Evolutionary conservation across 331 rosid species (phyloP).

Genomic region (Phaseolus coccineus): DNA sequence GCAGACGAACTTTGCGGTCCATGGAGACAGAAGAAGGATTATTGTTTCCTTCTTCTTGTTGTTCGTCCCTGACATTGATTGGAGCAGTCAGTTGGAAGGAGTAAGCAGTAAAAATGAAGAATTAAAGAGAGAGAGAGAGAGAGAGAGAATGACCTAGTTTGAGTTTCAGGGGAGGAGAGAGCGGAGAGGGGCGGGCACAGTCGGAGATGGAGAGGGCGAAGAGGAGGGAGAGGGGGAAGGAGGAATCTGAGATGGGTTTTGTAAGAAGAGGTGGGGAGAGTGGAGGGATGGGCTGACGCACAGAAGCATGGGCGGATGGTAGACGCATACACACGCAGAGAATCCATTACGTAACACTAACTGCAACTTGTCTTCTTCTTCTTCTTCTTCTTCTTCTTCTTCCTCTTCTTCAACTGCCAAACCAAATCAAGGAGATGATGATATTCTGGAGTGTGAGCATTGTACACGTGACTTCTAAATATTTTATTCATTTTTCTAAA

Average conservation of each 20-base stretch:
- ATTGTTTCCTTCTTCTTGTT: constrained; percentile 15
- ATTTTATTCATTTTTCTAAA: too few relatives aligned
- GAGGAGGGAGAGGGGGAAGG: not conserved
- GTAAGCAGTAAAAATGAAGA: not conserved
- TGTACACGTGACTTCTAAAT: too few relatives aligned
- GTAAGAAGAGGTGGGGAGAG: not conserved
- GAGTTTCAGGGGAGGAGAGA: constrained; percentile 30
- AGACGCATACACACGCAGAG: not conserved
- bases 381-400: not conserved
- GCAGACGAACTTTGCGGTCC: constrained; percentile 57
- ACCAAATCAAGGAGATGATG: too few relatives aligned
- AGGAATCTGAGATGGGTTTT: not conserved
- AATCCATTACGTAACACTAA: not conserved
- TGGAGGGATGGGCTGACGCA: not conserved
- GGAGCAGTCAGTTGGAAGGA: not conserved
- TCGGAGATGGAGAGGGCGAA: not conserved
- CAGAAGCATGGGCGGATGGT: not conserved
- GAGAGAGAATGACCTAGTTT: constrained; percentile 14
- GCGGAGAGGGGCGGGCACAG: not conserved
- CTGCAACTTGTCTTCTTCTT: not conserved
- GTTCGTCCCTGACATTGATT: constrained; percentile 53
- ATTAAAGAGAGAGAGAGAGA: not conserved
- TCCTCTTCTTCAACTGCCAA: not conserved
- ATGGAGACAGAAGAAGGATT: not conserved
- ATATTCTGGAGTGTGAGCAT: too few relatives aligned